phyloP scores from a whole-genome alignment of 2,329 filamentous ascomycete genomes.

The Lasiodiplodia hormozganensis region DNA sequence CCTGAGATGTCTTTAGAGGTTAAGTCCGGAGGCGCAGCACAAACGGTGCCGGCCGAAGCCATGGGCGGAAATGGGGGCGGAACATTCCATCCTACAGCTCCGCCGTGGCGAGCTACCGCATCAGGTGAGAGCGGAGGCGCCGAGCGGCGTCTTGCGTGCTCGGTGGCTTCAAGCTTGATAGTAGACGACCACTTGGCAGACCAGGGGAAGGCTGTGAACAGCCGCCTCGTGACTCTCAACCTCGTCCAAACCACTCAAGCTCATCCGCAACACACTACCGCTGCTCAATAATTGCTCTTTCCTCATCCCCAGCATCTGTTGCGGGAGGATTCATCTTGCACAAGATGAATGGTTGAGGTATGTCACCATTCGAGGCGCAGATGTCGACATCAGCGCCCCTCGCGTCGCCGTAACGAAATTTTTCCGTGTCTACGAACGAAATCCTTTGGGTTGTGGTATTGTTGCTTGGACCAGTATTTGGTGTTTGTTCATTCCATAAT shows the following conservation, averaged over 20 bases:
- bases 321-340: background rate
- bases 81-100: background rate
- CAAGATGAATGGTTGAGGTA: background rate
- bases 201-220: background rate
- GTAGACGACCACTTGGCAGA: background rate
- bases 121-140: background rate
- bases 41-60: background rate
- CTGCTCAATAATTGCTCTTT: background rate
- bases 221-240: no score
- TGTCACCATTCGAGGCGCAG: background rate
- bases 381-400: background rate
- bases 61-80: background rate
- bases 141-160: background rate
- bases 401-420: background rate
- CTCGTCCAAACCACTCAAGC: background rate
- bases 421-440: background rate
- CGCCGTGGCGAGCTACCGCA: background rate
- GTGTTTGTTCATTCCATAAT: background rate
- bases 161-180: background rate
- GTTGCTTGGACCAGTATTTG: background rate
- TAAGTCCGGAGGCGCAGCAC: no score
- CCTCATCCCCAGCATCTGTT: background rate
- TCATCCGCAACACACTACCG: background rate
- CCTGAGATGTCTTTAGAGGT: no score
- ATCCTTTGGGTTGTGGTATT: background rate